phyloP scores from a whole-genome alignment of 139 green algal species.

The Mesostigma viride region DNA sequence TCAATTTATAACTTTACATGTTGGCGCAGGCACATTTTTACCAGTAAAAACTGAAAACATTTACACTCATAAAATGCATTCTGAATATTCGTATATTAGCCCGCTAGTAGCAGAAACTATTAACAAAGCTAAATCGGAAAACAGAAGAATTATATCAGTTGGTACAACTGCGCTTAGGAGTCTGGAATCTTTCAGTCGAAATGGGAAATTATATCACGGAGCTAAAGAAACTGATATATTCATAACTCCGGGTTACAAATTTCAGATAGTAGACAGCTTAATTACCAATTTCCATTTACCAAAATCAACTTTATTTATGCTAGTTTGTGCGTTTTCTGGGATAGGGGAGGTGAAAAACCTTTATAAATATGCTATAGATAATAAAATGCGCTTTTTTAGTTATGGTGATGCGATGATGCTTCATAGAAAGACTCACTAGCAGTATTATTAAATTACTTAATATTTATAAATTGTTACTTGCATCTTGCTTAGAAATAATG shows the following conservation, averaged over 20 bases:
- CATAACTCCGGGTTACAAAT: no score
- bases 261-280: no score
- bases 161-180: background rate
- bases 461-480: no score
- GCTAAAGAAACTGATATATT: background rate
- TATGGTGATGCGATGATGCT: background rate
- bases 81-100: background rate
- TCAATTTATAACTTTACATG: background rate
- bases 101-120: background rate
- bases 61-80: background rate
- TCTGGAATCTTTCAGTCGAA: constrained; percentile 4
- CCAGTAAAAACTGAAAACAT: background rate
- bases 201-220: background rate
- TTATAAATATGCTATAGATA: no score
- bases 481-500: no score
- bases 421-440: background rate
- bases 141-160: background rate
- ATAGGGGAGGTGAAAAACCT: no score
- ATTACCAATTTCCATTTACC: no score
- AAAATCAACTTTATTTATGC: no score
- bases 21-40: background rate
- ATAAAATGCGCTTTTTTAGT: no score
- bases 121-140: background rate
- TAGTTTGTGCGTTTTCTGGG: no score
- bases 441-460: no score